Evolutionary conservation across 441 rosid genomes (phyloP), one percentile per base, ranked within the genome.

Genomic region (Isatis lusitanica): DNA sequence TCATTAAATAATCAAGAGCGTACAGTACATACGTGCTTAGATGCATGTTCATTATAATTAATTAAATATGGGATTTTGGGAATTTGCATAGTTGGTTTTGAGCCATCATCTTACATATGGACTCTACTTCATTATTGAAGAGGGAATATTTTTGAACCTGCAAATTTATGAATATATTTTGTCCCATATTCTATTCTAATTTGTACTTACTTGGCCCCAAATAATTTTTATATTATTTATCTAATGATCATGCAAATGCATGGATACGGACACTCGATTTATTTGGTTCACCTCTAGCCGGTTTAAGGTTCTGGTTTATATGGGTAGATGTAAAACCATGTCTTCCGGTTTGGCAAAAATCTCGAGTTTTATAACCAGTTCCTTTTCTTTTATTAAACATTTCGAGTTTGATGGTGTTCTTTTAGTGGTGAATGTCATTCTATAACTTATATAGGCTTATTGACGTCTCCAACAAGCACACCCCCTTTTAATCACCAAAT

Each of bases 91-190:
- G 76, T 65, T 70, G 76, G 55, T 76, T 58, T 24, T 70, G 43
- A 42, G 48, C 75, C 48, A 65, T 67, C 68, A 57, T 70, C 43
- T 35, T 56, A 52, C 53, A 53, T 62, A 68, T 53, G 17, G 70
- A 75, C 65, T 61, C 51, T 52, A 43, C 53, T 61, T 68, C 66
- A 76, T 77, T 58, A 71, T 76, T 71, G 76, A 42, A n/a, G 48
- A 48, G 4, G 0, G 12, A 16, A 50, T 58, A 70, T 58, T 17
- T 76, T 58, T 70, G 5, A 30, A 28, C 44, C 5, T 73, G 31
- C 38, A 56, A 36, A 39, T 18, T 47, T 11, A n/a, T 39, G 43
- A 74, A 36, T 35, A 52, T 24, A 35, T 42, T 8, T 7, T 48
- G 39, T 47, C 44, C 15, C 63, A 70, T 70, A 57, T 76, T 30